phyloP scores from a whole-genome alignment of 2,329 filamentous ascomycete genomes.

The Fusarium paranaense region DNA sequence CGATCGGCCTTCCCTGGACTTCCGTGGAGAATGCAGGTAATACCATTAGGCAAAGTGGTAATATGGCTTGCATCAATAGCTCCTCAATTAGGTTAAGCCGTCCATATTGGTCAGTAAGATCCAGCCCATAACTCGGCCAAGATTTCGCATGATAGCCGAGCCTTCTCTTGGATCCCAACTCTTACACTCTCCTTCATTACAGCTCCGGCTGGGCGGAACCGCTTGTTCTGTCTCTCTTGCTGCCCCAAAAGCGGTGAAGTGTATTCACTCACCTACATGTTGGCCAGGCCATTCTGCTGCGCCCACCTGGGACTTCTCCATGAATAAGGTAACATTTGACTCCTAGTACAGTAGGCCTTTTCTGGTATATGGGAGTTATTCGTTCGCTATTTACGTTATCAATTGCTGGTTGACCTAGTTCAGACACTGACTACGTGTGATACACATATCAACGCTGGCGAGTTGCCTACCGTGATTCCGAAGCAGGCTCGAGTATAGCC shows the following conservation, averaged over 20 bases:
- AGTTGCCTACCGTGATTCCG: neutral
- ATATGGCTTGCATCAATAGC: neutral
- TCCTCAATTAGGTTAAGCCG: neutral
- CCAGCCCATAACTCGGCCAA: neutral
- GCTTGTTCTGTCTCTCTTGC: neutral
- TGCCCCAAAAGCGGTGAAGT: neutral
- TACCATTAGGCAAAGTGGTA: neutral
- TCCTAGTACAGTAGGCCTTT: neutral
- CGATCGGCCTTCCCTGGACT: neutral
- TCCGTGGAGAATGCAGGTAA: neutral
- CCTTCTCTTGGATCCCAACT: neutral
- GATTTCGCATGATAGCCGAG: neutral
- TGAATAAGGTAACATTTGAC: neutral
- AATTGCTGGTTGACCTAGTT: neutral
- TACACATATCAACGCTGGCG: neutral
- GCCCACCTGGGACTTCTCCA: neutral
- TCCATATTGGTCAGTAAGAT: neutral
- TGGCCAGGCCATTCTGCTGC: neutral
- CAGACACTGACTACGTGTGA: neutral
- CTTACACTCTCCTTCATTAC: neutral
- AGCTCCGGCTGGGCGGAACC: neutral
- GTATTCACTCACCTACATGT: neutral
- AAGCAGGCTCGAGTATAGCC: neutral
- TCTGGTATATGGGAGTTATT: neutral
- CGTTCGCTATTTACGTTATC: neutral